phyloP scores from a whole-genome alignment of 257 asterid species.

The Verbascum thapsus region DNA sequence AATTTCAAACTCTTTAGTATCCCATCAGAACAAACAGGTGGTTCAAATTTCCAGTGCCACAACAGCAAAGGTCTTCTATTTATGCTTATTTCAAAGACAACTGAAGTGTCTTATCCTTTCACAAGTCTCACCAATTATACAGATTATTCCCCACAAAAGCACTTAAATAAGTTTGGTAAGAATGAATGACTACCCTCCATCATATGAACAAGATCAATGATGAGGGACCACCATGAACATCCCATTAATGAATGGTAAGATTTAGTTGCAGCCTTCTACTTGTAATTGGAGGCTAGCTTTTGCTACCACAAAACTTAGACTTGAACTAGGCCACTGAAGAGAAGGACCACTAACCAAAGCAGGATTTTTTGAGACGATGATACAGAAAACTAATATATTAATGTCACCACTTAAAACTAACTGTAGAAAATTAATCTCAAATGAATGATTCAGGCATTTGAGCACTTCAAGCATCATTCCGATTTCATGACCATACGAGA shows the following conservation, averaged over 20 bases:
- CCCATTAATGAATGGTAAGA: slow-evolving; percentile 14
- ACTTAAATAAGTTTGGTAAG: neutral
- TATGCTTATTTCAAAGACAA: neutral
- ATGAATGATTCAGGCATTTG: neutral
- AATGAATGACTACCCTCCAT: slow-evolving; percentile 6
- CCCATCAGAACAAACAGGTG: neutral
- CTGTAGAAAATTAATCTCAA: neutral
- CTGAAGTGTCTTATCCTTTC: neutral
- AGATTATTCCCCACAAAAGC: slow-evolving; percentile 4
- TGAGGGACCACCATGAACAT: neutral
- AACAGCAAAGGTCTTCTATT: neutral
- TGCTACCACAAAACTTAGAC: neutral
- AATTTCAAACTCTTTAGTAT: slow-evolving; percentile 9
- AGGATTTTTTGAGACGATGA: neutral
- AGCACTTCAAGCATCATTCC: neutral
- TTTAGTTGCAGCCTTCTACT: neutral
- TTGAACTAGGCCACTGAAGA: neutral
- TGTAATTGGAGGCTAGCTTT: neutral
- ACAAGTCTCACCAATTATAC: neutral
- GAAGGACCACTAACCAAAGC: neutral
- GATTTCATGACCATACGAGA: neutral
- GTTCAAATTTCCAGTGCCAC: neutral
- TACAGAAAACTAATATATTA: neutral
- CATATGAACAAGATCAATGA: neutral
- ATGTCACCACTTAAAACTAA: neutral